Percentiles rank a stretch among this genome's conserved stretches.
phyloP scores from a whole-genome alignment of 192 early-diverging fungal species.

The Coemansia sp. region DNA sequence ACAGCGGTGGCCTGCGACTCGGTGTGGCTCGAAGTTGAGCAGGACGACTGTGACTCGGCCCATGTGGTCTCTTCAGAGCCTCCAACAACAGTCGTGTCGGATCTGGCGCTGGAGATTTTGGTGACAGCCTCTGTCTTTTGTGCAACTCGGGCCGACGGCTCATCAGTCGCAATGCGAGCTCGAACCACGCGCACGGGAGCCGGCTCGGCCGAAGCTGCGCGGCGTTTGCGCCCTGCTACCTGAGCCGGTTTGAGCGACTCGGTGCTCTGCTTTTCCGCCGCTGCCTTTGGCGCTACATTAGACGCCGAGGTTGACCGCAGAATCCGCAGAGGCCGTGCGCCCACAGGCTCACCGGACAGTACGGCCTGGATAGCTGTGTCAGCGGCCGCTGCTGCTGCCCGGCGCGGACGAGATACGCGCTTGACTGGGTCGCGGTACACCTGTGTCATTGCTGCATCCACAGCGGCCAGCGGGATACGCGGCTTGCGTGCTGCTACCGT shows the following conservation, averaged over 20 bases:
- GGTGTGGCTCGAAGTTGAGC: slow-evolving; percentile 16
- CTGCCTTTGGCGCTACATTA: slow-evolving; percentile 18
- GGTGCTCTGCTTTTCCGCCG: slow-evolving; percentile 1
- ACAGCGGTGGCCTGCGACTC: slow-evolving; percentile 48
- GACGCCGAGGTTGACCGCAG: slow-evolving; percentile 27
- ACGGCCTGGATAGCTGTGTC: slow-evolving; percentile 5
- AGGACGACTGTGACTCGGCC: slow-evolving; percentile 22
- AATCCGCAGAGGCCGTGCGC: slow-evolving; percentile 16
- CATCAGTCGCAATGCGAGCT: slow-evolving; percentile 10
- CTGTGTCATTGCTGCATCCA: slow-evolving; percentile 25
- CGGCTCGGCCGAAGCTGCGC: slow-evolving; percentile 20
- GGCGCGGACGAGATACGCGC: slow-evolving; percentile 9
- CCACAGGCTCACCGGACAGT: not conserved
- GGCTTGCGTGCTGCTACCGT: slow-evolving; percentile 26
- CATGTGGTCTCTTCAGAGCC: slow-evolving; percentile 9
- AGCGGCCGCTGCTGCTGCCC: slow-evolving; percentile 7
- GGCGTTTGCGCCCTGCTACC: slow-evolving; percentile 39
- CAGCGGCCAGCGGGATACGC: slow-evolving; percentile 32
- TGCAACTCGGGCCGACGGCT: not conserved
- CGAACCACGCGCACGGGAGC: slow-evolving; percentile 24
- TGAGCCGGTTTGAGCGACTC: slow-evolving; percentile 13
- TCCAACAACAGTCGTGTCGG: slow-evolving; percentile 13
- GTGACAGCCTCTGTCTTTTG: not conserved
- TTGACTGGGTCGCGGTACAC: slow-evolving; percentile 39
- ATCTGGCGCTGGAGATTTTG: slow-evolving; percentile 9